phyloP scores from a whole-genome alignment of 2,329 filamentous ascomycete species.

The Achaetomium macrosporum region DNA sequence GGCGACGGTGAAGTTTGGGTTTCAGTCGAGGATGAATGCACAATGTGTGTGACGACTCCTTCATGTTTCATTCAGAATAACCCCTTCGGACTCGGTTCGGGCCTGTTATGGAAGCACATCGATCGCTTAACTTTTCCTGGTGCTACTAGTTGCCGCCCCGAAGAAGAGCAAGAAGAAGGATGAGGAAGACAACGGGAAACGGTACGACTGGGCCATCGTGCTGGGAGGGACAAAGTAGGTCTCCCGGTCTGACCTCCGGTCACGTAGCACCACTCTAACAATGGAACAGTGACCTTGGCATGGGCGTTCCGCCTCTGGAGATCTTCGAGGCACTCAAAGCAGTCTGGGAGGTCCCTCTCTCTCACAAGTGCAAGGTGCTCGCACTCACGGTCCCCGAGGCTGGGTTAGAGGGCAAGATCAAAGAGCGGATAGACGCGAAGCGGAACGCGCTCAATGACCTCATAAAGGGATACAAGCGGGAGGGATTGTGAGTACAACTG shows the following conservation, averaged over 20 bases:
- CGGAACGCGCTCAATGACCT: conserved; percentile 45
- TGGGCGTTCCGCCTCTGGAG: conserved; percentile 31
- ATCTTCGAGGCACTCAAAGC: conserved; percentile 46
- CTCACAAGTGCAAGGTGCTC: conserved; percentile 49
- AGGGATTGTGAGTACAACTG: conserved; percentile 45
- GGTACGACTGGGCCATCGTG: conserved; percentile 56
- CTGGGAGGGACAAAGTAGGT: conserved; percentile 56
- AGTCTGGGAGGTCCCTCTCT: conserved; percentile 46
- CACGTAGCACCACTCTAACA: neutral
- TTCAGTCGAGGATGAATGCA: conserved; percentile 22
- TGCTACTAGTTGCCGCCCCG: neutral
- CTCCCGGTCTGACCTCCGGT: neutral
- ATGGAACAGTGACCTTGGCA: conserved; percentile 43
- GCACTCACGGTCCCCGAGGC: conserved; percentile 59
- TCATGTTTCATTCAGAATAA: neutral
- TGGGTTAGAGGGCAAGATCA: conserved; percentile 17
- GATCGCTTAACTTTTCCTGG: neutral
- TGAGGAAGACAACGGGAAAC: conserved; percentile 12
- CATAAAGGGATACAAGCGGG: conserved; percentile 45
- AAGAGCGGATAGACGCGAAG: conserved; percentile 28
- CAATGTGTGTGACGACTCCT: conserved; percentile 20
- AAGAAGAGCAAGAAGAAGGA: conserved; percentile 10
- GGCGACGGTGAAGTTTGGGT: conserved; percentile 24
- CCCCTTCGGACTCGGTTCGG: too few species aligned
- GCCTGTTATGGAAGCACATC: too few species aligned